Conservation (phyloP, 140 eudicot species). For the Erigeron philadelphicus region DNA sequence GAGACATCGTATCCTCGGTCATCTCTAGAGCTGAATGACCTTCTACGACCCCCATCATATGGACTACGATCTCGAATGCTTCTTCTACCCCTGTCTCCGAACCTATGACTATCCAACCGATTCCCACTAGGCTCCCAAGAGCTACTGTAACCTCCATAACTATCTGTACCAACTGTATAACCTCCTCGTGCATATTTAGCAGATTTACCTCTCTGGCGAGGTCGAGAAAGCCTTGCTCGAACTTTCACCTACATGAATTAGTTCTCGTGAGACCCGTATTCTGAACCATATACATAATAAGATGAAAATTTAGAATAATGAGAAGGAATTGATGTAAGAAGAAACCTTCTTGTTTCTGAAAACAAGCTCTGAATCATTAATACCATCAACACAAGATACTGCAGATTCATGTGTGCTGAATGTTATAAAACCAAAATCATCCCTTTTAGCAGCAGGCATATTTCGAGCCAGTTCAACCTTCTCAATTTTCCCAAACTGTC, state of each 20-base stretch:
- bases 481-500: slow-evolving; percentile 48
- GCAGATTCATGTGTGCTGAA: slow-evolving; percentile 51
- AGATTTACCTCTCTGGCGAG: slow-evolving; percentile 45
- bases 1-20: slow-evolving; percentile 33
- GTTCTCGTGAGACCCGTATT: neutral
- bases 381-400: slow-evolving; percentile 48
- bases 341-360: slow-evolving; percentile 50
- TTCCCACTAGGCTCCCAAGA: slow-evolving; percentile 36
- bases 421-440: slow-evolving; percentile 55
- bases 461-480: slow-evolving; percentile 49
- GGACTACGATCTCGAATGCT: slow-evolving; percentile 38
- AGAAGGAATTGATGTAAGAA: neutral
- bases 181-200: slow-evolving; percentile 46
- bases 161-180: slow-evolving; percentile 37
- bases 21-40: slow-evolving; percentile 38
- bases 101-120: slow-evolving; percentile 31
- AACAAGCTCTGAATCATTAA: slow-evolving; percentile 47
- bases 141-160: slow-evolving; percentile 25
- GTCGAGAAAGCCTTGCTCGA: slow-evolving; percentile 48
- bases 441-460: slow-evolving; percentile 57
- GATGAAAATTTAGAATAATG: neutral
- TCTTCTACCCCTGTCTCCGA: slow-evolving; percentile 33
- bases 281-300: slow-evolving; percentile 5
- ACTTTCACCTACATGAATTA: slow-evolving; percentile 33
- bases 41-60: slow-evolving; percentile 35